Base-by-base conservation (phyloP, 108 stramenopile species). In the Phaeodactylum tricornutum region DNA sequence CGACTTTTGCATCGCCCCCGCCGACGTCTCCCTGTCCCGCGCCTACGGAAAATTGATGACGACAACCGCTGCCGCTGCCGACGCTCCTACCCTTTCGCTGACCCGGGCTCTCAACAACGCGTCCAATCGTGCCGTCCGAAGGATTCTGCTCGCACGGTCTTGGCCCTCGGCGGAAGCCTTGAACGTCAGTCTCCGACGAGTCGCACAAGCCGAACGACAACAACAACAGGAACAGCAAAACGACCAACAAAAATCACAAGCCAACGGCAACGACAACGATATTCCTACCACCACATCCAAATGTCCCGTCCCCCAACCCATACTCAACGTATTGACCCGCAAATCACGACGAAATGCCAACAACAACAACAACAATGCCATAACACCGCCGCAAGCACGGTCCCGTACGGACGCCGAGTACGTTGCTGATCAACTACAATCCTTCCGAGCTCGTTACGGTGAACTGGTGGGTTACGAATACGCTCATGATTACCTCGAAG, bases 101-200 rank as follows among this genome's bases (percentile, higher is more conserved):
- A 86, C 88, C 9, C 63, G 73, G 43, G 70, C 77, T 22, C 53
- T 91, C 14, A 91, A 91, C 61, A 81, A 78, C 53, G 81, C 84
- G 42, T 84, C 79, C 35, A 91, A 91, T 54, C 74, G 84, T 17
- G 84, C 77, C 8, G 74, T 91, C 15, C 71, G 83, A 22, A 55
- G 88, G 31, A 86, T 91, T 40, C 37, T 85, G 20, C 47, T 91
- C 25, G 77, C 84, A 22, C 50, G 81, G 37, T 80, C 74, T 3
- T 91, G 88, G 88, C 88, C 88, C 25, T 74, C 74, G 26, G 79
- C 82, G 19, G 87, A 88, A 61, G 82, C 79, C 12, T 65, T 88
- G 47, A 88, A 88, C 54, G 43, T 76, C 19, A 80, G 81, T 57
- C 43, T 88, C 30, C 72, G 80, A 38, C 53, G 76, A 22, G 70